Conservation (phyloP, 2,329 filamentous ascomycete species). For the Claviceps sp. region DNA sequence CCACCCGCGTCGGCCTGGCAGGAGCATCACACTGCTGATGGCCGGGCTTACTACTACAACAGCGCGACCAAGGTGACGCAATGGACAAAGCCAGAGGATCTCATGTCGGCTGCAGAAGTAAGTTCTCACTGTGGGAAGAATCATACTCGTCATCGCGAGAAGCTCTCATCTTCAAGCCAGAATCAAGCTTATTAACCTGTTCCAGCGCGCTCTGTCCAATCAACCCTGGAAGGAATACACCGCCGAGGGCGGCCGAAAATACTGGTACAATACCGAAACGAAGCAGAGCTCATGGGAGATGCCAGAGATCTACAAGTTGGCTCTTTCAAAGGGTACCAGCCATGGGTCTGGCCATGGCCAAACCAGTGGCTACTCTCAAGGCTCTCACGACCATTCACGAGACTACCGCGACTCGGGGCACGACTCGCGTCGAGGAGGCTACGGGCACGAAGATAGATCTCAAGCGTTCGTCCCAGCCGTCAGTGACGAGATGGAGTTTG, state of each 20-base stretch:
- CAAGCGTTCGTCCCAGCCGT: slow-evolving; percentile 48
- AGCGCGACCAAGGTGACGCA: slow-evolving; percentile 71
- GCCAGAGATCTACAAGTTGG: slow-evolving; percentile 68
- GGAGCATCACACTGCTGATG: slow-evolving; percentile 68
- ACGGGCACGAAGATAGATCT: slow-evolving; percentile 40
- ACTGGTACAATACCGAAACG: slow-evolving; percentile 90
- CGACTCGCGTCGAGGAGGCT: slow-evolving; percentile 45
- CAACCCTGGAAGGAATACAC: slow-evolving; percentile 92
- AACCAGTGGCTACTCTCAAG: slow-evolving; percentile 24
- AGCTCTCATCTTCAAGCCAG: too few species aligned
- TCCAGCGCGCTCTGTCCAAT: slow-evolving; percentile 61
- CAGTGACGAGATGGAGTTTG: slow-evolving; percentile 65
- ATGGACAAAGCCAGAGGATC: slow-evolving; percentile 86
- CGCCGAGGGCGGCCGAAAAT: slow-evolving; percentile 73
- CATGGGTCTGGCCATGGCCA: slow-evolving; percentile 24
- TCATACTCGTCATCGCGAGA: neutral
- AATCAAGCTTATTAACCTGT: neutral
- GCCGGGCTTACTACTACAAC: slow-evolving; percentile 87
- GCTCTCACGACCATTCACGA: slow-evolving; percentile 25
- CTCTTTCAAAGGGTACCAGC: slow-evolving; percentile 35
- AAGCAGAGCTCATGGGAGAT: slow-evolving; percentile 93
- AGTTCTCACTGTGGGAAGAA: slow-evolving; percentile 6
- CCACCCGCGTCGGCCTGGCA: slow-evolving; percentile 52
- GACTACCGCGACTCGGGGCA: slow-evolving; percentile 27
- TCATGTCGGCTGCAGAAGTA: slow-evolving; percentile 77